Evolutionary conservation across 805 yeast genomes (phyloP).

Genomic region (Cyberlindnera sargentensis): DNA sequence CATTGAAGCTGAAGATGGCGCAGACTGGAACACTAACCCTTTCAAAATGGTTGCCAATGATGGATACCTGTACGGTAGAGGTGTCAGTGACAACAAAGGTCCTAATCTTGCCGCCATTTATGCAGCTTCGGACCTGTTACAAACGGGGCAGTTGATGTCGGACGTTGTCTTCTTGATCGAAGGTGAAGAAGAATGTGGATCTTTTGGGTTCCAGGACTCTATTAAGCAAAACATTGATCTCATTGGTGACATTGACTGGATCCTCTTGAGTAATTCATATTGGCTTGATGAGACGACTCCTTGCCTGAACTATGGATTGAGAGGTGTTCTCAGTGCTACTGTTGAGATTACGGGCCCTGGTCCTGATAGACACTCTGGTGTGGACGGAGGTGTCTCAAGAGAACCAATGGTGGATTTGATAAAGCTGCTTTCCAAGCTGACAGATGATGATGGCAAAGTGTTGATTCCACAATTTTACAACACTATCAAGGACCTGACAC

Average conservation of each 20-base stretch:
- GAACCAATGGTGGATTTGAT: constrained; percentile 89
- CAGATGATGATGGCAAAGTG: constrained; percentile 48
- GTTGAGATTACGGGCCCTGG: constrained; percentile 62
- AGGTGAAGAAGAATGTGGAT: constrained; percentile 95
- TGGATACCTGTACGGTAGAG: constrained; percentile 87
- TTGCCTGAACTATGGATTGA: constrained; percentile 86
- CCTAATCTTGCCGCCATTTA: constrained; percentile 82
- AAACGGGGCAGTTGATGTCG: constrained; percentile 42
- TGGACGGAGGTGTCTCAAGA: constrained; percentile 84
- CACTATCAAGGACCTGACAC: constrained; percentile 50
- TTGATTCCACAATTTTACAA: constrained; percentile 65
- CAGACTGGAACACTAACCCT: constrained; percentile 75
- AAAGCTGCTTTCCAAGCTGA: constrained; percentile 59
- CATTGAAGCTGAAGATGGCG: constrained; percentile 61
- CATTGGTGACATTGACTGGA: constrained; percentile 81
- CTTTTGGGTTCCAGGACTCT: constrained; percentile 72
- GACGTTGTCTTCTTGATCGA: constrained; percentile 83
- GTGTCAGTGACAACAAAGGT: constrained; percentile 93
- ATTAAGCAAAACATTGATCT: constrained; percentile 42
- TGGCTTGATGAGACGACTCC: constrained; percentile 91
- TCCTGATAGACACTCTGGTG: constrained; percentile 94
- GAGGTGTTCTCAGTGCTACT: constrained; percentile 85
- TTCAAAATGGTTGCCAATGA: constrained; percentile 67
- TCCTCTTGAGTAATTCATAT: constrained; percentile 81
- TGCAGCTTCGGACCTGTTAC: constrained; percentile 70